Base-by-base conservation (phyloP, 2,329 filamentous ascomycete genomes). In the Chaetoscypha palmicola region DNA sequence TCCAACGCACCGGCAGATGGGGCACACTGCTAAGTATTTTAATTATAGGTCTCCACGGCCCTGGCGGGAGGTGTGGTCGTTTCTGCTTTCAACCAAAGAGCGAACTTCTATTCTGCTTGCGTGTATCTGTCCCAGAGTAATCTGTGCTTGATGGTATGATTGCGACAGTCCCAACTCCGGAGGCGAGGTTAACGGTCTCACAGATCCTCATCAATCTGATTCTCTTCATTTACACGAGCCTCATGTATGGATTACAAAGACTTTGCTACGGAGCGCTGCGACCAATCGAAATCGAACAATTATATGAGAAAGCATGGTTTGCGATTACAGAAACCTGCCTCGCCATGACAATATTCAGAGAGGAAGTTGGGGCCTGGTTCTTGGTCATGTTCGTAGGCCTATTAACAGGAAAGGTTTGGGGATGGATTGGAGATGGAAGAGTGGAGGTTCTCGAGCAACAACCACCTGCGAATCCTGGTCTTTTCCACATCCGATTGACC, bases 251-350 rank as follows among this genome's bases (percentile, higher is more conserved):
- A 47, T 76, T 98, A 14, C 92, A 96, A 63, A 82, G 89, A 58
- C 71, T 96, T 41, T 87, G 94, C 62, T 98, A 91, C 61, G 92
- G 92, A 48, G 82, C 80, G 14, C 77, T 98, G 17, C 88, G 94
- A 54, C 84, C 89, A 20, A 87, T 94, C 69, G 92, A 98, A 70
- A 86, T 92, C 58, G 94, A 98, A 66, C 91, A 97, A 64, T 77
- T 98, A 11, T 96, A 94, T 62, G 92, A 98, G 66, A 91, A 91
- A 66, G 90, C 86, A 38, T 98, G 94, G 94, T 96, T 96, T 62
- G 91, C 92, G 30, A 86, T 97, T 31, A 95, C 91, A 36, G 92
- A 98, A 68, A 98, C 92, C 52, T 87, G 90, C 60, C 73, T 98
- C 52, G 92, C 92, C 22, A 97, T 98, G 91, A 96, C 92, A 22